A percentile compares a stretch with the other conserved stretches of the same genome.
Conservation (phyloP, 345 rosid species). For the Euphorbia pulcherrima region DNA sequence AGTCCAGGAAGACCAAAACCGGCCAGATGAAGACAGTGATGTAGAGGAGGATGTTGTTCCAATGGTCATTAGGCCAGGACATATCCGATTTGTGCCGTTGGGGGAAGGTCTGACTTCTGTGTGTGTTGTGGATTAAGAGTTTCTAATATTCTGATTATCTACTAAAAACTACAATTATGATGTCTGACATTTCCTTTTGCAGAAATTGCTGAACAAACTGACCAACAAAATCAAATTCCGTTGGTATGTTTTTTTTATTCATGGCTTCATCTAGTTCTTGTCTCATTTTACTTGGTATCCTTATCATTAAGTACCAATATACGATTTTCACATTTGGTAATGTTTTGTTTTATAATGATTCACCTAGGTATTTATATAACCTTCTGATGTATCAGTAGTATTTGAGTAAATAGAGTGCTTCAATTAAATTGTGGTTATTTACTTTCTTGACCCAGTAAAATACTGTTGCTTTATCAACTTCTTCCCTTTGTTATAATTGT, state of each 20-base stretch:
- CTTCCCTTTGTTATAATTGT: not conserved
- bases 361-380: not conserved
- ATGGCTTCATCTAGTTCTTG: not conserved
- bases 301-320: not conserved
- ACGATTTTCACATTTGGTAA: not conserved
- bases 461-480: not conserved
- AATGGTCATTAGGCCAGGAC: slow-evolving; percentile 80
- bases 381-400: not conserved
- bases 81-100: slow-evolving; percentile 74
- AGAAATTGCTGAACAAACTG: slow-evolving; percentile 42
- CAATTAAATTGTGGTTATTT: not conserved
- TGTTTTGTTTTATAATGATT: not conserved
- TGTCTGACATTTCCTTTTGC: slow-evolving; percentile 30
- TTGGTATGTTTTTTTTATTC: slow-evolving; percentile 41
- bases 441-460: not conserved
- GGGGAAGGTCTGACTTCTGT: slow-evolving; percentile 42
- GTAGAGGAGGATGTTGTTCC: slow-evolving; percentile 56
- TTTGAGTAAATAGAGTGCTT: not conserved
- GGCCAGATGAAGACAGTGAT: slow-evolving; percentile 30
- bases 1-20: slow-evolving; percentile 18
- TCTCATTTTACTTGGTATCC: not conserved
- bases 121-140: not conserved
- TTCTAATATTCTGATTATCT: slow-evolving; percentile 8
- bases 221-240: slow-evolving; percentile 42
- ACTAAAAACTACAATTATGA: slow-evolving; percentile 2